Evolutionary conservation across 1,284 basidiomycete genomes (phyloP).

Genomic region (Cutaneotrichosporon dermatis): DNA sequence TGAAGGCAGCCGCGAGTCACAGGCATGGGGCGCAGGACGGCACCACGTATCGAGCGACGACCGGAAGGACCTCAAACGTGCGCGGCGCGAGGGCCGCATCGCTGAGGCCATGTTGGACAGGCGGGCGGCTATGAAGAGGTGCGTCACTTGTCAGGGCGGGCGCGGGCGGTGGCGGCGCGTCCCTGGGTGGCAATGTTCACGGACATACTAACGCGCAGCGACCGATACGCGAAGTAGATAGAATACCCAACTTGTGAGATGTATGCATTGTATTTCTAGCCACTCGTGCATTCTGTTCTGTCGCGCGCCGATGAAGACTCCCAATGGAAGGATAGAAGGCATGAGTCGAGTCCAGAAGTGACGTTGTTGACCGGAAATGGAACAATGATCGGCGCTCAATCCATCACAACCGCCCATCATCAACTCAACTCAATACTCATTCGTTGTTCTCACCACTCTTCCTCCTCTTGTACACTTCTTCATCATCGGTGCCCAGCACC

Average conservation of each 20-base stretch:
- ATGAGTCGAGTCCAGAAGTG: not conserved
- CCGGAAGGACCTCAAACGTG: constrained; percentile 71
- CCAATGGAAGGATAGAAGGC: too few relatives aligned
- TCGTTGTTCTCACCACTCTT: too few relatives aligned
- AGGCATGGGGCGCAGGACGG: constrained; percentile 81
- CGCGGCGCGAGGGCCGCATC: constrained; percentile 77
- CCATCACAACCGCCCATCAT: too few relatives aligned
- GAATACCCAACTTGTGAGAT: not conserved
- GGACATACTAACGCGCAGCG: not conserved
- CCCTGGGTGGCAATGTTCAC: not conserved
- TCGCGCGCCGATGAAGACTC: too few relatives aligned
- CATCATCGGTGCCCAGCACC: too few relatives aligned
- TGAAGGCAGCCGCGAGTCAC: constrained; percentile 54
- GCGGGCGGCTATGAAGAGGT: constrained; percentile 88
- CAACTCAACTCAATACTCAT: too few relatives aligned
- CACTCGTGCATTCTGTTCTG: too few relatives aligned
- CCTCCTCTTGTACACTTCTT: too few relatives aligned
- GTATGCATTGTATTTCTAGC: constrained; percentile 5
- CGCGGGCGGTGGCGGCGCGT: not conserved
- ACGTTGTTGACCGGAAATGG: too few relatives aligned
- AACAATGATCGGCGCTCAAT: too few relatives aligned
- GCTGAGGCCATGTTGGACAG: constrained; percentile 85
- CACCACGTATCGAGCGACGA: constrained; percentile 56
- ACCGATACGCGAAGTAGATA: constrained; percentile 5
- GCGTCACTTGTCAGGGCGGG: constrained; percentile 22